These are phyloP conservation scores for Pezicula neosporulosa DNA, from an alignment of 2,329 filamentous ascomycete genomes.

Conservation along the genomic window DNA sequence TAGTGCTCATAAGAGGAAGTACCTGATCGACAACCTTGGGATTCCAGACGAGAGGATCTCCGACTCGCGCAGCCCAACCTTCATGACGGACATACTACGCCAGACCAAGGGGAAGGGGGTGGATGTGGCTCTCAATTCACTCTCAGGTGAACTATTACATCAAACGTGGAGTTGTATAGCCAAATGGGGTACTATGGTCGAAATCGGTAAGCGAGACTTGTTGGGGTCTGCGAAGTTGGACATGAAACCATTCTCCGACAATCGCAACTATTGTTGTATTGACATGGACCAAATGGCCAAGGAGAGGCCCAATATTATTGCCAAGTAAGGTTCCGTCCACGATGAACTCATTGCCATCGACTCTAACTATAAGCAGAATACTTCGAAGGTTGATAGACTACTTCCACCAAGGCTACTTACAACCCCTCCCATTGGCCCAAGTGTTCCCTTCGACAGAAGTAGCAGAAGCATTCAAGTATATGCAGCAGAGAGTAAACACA, in stretches of 20 bases:
- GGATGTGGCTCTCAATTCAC: slow-evolving; percentile 19
- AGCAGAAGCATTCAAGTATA: too few species aligned
- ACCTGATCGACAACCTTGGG: slow-evolving; percentile 6
- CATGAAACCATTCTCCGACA: slow-evolving; percentile 29
- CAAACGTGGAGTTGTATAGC: slow-evolving; percentile 29
- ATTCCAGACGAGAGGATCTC: slow-evolving; percentile 3
- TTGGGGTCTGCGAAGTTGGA: slow-evolving; percentile 25
- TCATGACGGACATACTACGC: slow-evolving; percentile 14
- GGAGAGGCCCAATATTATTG: slow-evolving; percentile 18
- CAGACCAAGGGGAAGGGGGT: slow-evolving; percentile 17
- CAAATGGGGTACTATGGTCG: slow-evolving; percentile 31
- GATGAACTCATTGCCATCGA: too few species aligned
- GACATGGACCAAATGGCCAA: slow-evolving; percentile 30
- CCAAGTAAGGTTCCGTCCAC: too few species aligned
- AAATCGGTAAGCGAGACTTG: slow-evolving; percentile 31
- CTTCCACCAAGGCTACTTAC: too few species aligned
- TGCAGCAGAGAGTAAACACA: too few species aligned
- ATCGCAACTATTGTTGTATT: slow-evolving; percentile 34
- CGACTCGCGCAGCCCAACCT: slow-evolving; percentile 4
- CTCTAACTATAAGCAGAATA: too few species aligned
- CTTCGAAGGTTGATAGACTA: too few species aligned
- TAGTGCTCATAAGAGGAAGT: slow-evolving; percentile 2
- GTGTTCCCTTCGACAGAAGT: too few species aligned
- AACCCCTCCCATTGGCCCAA: too few species aligned
- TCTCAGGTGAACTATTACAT: slow-evolving; percentile 16